Evolutionary conservation across 805 yeast genomes (phyloP).

Genomic region (Kurtzmaniella fragi): DNA sequence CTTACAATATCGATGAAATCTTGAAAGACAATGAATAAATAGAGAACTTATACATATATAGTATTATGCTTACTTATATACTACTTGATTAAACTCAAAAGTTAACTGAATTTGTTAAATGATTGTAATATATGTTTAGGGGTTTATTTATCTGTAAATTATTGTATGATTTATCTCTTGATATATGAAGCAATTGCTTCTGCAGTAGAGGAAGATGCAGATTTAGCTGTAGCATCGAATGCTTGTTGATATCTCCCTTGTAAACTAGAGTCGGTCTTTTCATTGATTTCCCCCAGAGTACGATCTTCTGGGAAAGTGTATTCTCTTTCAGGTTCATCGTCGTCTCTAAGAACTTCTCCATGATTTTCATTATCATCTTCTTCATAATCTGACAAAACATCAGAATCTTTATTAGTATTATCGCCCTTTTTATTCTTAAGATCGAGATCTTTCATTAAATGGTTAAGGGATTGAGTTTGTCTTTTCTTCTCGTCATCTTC

Average conservation of each 20-base stretch:
- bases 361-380: conserved; percentile 45
- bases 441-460: conserved; percentile 85
- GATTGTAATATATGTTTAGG: not conserved
- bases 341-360: conserved; percentile 46
- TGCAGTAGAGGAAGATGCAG: conserved; percentile 62
- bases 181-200: conserved; percentile 69
- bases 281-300: conserved; percentile 49
- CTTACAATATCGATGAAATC: conserved; percentile 27
- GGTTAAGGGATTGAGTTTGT: conserved; percentile 64
- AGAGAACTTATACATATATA: not conserved
- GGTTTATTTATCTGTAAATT: no score
- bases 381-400: conserved; percentile 49
- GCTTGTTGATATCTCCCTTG: conserved; percentile 73
- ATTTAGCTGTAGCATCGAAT: conserved; percentile 56
- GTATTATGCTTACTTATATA: not conserved
- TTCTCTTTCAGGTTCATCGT: conserved; percentile 49
- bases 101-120: not conserved
- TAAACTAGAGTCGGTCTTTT: conserved; percentile 42
- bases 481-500: conserved; percentile 68
- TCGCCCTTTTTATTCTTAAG: conserved; percentile 45
- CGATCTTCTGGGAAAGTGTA: conserved; percentile 70
- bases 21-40: conserved; percentile 1
- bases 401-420: conserved; percentile 29
- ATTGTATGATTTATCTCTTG: conserved; percentile 21
- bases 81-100: not conserved